A percentile compares a stretch with the other conserved stretches of the same genome.
Conservation (phyloP, 2,329 filamentous ascomycete genomes). For the Exophiala mesophila region DNA sequence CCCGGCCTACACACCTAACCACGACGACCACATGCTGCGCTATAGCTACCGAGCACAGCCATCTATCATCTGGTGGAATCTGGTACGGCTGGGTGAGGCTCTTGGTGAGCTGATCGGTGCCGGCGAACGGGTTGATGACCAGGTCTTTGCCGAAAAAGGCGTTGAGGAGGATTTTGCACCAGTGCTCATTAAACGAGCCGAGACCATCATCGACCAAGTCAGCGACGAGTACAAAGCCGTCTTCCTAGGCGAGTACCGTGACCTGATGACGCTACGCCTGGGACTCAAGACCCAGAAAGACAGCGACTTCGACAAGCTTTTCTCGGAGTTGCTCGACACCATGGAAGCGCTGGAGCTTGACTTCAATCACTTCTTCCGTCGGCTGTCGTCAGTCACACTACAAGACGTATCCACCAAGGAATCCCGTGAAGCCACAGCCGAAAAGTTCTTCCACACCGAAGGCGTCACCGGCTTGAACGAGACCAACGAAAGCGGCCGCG, state of each 20-base stretch:
- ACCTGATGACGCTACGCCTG: slow-evolving; percentile 72
- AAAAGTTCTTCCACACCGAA: slow-evolving; percentile 74
- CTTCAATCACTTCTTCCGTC: slow-evolving; percentile 90
- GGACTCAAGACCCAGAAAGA: slow-evolving; percentile 67
- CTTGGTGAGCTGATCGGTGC: slow-evolving; percentile 83
- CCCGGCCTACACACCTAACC: slow-evolving; percentile 89
- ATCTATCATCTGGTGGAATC: slow-evolving; percentile 97
- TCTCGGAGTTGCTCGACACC: slow-evolving; percentile 75
- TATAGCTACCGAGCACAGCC: slow-evolving; percentile 95
- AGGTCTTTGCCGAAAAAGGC: slow-evolving; percentile 66
- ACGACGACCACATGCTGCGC: slow-evolving; percentile 81
- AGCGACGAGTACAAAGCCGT: slow-evolving; percentile 86
- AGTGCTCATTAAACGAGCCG: slow-evolving; percentile 70
- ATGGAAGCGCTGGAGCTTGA: slow-evolving; percentile 80
- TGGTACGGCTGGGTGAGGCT: slow-evolving; percentile 83
- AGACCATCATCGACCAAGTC: slow-evolving; percentile 71
- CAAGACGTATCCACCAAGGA: slow-evolving; percentile 61
- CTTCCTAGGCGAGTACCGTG: slow-evolving; percentile 85
- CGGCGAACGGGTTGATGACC: slow-evolving; percentile 65
- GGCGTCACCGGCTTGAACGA: slow-evolving; percentile 56
- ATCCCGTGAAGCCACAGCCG: slow-evolving; percentile 59
- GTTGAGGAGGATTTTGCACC: slow-evolving; percentile 64
- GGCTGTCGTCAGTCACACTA: slow-evolving; percentile 61
- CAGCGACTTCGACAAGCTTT: slow-evolving; percentile 72
- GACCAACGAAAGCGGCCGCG: slow-evolving; percentile 60